Conservation (phyloP, 2,329 filamentous ascomycete species). For the Drechslera avenae region DNA sequence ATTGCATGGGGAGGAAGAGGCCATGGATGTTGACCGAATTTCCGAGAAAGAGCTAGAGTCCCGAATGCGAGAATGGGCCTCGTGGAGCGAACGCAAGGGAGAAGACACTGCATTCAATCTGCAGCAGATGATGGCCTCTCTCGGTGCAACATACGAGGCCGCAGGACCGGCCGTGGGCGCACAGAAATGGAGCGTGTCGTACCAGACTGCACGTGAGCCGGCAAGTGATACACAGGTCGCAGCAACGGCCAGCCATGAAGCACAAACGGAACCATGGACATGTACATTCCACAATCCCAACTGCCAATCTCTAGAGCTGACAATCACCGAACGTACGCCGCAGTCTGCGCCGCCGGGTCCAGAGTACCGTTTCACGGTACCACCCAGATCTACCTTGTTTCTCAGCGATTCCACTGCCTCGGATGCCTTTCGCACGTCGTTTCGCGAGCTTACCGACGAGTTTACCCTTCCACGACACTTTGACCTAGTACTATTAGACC, state of each 20-base stretch:
- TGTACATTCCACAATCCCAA: slow-evolving; percentile 40
- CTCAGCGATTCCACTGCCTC: slow-evolving; percentile 53
- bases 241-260: slow-evolving; percentile 9
- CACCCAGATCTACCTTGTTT: slow-evolving; percentile 57
- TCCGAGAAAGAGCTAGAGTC: slow-evolving; percentile 38
- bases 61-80: slow-evolving; percentile 38
- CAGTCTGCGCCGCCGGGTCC: slow-evolving; percentile 9
- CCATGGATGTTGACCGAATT: slow-evolving; percentile 25
- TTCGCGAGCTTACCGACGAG: slow-evolving; percentile 45
- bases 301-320: slow-evolving; percentile 28
- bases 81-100: slow-evolving; percentile 27
- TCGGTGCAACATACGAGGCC: slow-evolving; percentile 29
- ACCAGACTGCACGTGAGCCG: slow-evolving; percentile 26
- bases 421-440: slow-evolving; percentile 44
- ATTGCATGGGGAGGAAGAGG: slow-evolving; percentile 14
- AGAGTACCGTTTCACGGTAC: slow-evolving; percentile 51
- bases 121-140: slow-evolving; percentile 44
- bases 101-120: slow-evolving; percentile 37
- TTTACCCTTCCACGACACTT: slow-evolving; percentile 59
- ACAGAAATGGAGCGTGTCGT: slow-evolving; percentile 36
- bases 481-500: slow-evolving; percentile 73
- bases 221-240: slow-evolving; percentile 11
- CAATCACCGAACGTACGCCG: slow-evolving; percentile 23
- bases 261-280: slow-evolving; percentile 31
- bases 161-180: slow-evolving; percentile 24